These are phyloP conservation scores for Aspergillus piperis DNA, from an alignment of 2,329 filamentous ascomycete species.

Conservation along the genomic window DNA sequence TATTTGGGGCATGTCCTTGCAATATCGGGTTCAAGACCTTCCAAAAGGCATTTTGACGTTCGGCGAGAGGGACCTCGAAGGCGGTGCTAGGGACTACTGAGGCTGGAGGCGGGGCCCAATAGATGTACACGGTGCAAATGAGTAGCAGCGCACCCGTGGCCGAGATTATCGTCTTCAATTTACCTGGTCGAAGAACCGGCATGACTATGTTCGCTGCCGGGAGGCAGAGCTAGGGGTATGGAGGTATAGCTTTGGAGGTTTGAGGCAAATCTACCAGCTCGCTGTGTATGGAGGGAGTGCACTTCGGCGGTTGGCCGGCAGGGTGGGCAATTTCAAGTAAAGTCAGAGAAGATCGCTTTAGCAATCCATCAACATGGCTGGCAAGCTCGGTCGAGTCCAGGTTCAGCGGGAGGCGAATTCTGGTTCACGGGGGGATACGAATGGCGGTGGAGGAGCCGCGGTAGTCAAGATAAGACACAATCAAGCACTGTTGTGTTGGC, in stretches of 20 bases:
- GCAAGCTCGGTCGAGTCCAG: not conserved
- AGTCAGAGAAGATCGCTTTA: not conserved
- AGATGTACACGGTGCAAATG: conserved; percentile 40
- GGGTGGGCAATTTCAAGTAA: not conserved
- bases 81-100: conserved; percentile 35
- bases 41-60: conserved; percentile 43
- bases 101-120: conserved; percentile 37
- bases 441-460: not conserved
- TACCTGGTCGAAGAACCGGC: conserved; percentile 31
- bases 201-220: conserved; percentile 18
- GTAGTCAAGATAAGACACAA: not conserved
- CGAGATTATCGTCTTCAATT: conserved; percentile 32
- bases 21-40: conserved; percentile 38
- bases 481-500: not conserved
- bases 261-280: not conserved
- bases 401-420: not conserved
- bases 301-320: not conserved
- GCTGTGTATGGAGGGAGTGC: not conserved
- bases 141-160: conserved; percentile 31
- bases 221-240: not conserved
- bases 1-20: conserved; percentile 34
- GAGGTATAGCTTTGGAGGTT: not conserved
- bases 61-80: conserved; percentile 36
- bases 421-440: not conserved
- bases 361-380: conserved; percentile 6